Evolutionary conservation across 441 rosid species (phyloP), one percentile per base, ranked within the genome.

Genomic region (Erodium chrysanthum): DNA sequence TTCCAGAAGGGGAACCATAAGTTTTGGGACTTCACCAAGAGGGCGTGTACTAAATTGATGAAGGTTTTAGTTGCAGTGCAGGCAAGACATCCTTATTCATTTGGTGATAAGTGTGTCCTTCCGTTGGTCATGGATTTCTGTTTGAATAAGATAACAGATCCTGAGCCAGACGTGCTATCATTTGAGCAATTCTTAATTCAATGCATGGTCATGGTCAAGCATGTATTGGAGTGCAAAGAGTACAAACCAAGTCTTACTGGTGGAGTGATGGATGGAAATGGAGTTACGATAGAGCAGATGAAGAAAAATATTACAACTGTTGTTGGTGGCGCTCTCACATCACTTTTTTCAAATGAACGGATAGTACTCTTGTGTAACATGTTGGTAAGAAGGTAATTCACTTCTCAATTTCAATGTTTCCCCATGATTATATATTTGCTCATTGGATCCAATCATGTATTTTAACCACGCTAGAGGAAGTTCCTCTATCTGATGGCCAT

Each of bases 141-240:
- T 83, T 84, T 95, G 81, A 90, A 80, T 82, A 92, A 80, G 84
- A 95, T 95, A 69, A 82, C 81, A 27, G 90, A 90, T 70, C 95
- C 95, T 29, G 90, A 84, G 74, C 84, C 85, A 58, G 81, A 78
- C 64, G 52, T 85, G 61, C 58, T 83, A 58, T 83, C 87, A 44
- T 95, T 86, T 75, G 93, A 88, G 78, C 84, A 84, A 68, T 90
- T 95, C 81, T 75, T 85, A 68, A 92, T 95, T 79, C 96, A 95
- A 78, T 95, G 99, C 78, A 95, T 95, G 99, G 92, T 95, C 71
- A 79, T 92, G 92, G 92, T 83, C 75, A 95, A 95, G 76, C 73
- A 88, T 77, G 73, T 95, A 56, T 76, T 92, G 73, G 99, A 95
- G 74, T 95, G 99, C 84, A 90, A 87, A 79, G 98, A 95, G 74